Base-by-base conservation (phyloP, 176 grass and related monocot species). In the Eleusine indica region DNA sequence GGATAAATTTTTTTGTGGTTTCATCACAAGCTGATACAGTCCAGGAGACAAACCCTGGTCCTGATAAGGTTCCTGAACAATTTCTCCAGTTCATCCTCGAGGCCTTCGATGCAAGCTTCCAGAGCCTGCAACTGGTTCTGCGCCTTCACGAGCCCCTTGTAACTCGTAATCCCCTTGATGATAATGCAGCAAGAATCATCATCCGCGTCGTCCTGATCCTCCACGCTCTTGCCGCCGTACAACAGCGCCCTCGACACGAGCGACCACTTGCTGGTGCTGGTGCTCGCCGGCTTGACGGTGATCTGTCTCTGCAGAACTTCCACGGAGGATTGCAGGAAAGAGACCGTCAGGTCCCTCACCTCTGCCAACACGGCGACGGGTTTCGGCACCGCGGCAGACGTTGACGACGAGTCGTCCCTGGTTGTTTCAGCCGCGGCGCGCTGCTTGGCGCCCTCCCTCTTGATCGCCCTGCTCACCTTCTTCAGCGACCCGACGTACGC, bases 41-140 rank as follows among this genome's bases (percentile, higher is more conserved):
- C 18, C 0, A 79, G 62, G 10, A 79, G 77, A 21, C 62, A 79
- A 0, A 79, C 77, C 21, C 77, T 79, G 44, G 43, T 79, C 1
- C 6, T 48, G 63, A 79, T 79, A 1, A 79, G 62, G 76, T 79
- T 79, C 61, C 76, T 79, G 21, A 79, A 66, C 76, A 79, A 17
- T 42, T 28, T 29, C 25, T 49, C 76, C 11, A 79, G 47, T 37
- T 62, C 76, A 3, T 79, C 61, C 76, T 79, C 61, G 13, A 64
- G 22, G 14, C 61, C 61, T 66, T 66, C 16, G 28, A 79, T 66
- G 61, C 76, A 79, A 5, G 4, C 41, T 43, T 78, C 76, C 39
- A 78, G 22, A 0, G 40, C 1, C 76, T 48, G 76, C 41, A 78
- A 10, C 61, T 65, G 76, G 41, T 9, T 47, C 60, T 46, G 60